Percentiles rank a stretch among this genome's conserved stretches.
These are phyloP conservation scores for Cicer cuneatum DNA, from an alignment of 306 rosid species.

Conservation along the genomic window DNA sequence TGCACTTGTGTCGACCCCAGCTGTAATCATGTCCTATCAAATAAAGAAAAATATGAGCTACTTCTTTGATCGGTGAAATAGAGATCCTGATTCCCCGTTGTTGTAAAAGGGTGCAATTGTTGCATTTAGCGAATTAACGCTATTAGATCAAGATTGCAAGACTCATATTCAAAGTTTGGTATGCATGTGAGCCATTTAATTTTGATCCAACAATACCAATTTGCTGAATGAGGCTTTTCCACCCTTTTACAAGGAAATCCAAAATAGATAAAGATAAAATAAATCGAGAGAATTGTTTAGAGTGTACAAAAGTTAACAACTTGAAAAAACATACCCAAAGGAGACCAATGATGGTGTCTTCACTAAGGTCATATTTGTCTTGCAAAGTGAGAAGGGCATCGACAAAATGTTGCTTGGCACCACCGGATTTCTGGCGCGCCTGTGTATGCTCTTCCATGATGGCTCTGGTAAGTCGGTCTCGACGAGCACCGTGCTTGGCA, in stretches of 20 bases:
- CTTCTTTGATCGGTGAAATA: not conserved
- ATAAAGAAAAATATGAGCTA: not conserved
- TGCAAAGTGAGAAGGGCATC: conserved; percentile 86
- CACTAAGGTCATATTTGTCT: conserved; percentile 80
- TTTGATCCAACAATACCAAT: not conserved
- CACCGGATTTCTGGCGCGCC: conserved; percentile 67
- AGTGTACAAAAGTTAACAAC: not conserved
- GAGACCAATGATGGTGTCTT: conserved; percentile 90
- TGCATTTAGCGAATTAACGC: not conserved
- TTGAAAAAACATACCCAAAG: conserved; percentile 64
- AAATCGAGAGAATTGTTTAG: conserved; percentile 7
- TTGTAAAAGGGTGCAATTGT: not conserved
- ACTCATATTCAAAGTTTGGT: not conserved
- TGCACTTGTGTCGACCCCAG: conserved; percentile 85
- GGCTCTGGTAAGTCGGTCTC: conserved; percentile 74
- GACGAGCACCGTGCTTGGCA: conserved; percentile 70
- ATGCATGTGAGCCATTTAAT: not conserved
- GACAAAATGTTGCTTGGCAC: conserved; percentile 80
- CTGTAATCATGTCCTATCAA: conserved; percentile 84
- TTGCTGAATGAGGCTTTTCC: not conserved
- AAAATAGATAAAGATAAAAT: not conserved
- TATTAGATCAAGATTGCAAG: not conserved
- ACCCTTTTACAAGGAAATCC: not conserved
- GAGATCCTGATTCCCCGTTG: not conserved
- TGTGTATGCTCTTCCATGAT: conserved; percentile 91